Conservation (phyloP, 257 asterid species). For the Nicotiana benthamiana region DNA sequence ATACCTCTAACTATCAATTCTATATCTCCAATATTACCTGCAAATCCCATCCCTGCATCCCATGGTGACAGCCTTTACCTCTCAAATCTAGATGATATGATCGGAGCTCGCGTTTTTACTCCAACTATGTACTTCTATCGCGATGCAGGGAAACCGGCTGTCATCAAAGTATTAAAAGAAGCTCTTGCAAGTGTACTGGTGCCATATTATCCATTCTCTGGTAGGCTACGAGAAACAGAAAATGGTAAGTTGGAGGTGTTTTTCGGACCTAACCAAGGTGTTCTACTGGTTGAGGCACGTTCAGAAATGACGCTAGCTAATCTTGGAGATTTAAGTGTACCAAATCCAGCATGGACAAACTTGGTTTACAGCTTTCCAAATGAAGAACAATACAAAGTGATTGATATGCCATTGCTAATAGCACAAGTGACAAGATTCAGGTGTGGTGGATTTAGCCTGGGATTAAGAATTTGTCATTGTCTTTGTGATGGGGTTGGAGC, state of each 20-base stretch:
- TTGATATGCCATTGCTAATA: conserved; percentile 77
- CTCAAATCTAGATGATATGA: conserved; percentile 87
- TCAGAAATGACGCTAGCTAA: conserved; percentile 37
- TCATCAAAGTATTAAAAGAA: conserved; percentile 38
- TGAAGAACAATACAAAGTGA: conserved; percentile 66
- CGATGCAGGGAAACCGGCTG: conserved; percentile 9
- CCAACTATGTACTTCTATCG: conserved; percentile 73
- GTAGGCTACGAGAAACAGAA: conserved; percentile 51
- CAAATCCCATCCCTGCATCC: conserved; percentile 19
- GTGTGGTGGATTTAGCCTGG: conserved; percentile 82
- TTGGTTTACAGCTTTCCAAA: conserved; percentile 51
- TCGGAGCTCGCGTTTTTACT: conserved; percentile 75
- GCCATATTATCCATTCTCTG: conserved; percentile 82
- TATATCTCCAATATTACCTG: conserved; percentile 34
- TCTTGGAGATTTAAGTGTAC: conserved; percentile 64
- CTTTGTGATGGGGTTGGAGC: conserved; percentile 93
- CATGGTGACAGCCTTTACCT: conserved; percentile 54
- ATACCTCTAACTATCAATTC: conserved; percentile 49
- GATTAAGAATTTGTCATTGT: conserved; percentile 75
- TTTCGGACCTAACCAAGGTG: conserved; percentile 67
- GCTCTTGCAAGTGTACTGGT: conserved; percentile 53
- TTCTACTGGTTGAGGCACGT: conserved; percentile 61
- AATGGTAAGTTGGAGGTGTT: conserved; percentile 68
- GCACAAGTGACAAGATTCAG: conserved; percentile 69
- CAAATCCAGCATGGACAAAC: conserved; percentile 73